phyloP scores from a whole-genome alignment of 352 stramenopile genomes.

The Pythium dissimile region DNA sequence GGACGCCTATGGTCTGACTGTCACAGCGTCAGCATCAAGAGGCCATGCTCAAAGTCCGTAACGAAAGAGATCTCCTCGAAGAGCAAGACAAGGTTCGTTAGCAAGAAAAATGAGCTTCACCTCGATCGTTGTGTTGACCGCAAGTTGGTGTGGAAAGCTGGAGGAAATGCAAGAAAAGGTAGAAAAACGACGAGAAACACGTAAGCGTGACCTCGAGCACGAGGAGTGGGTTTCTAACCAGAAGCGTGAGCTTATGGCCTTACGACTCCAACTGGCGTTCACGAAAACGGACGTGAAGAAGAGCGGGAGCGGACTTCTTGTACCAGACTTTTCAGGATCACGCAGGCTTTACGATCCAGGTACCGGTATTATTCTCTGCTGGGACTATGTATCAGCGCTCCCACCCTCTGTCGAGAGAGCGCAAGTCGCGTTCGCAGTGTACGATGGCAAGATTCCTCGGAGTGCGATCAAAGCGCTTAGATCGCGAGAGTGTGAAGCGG shows the following conservation, averaged over 20 bases:
- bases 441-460: slow-evolving; percentile 22
- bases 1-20: neutral
- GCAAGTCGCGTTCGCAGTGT: slow-evolving; percentile 32
- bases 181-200: slow-evolving; percentile 26
- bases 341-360: slow-evolving; percentile 15
- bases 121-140: neutral
- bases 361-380: slow-evolving; percentile 25
- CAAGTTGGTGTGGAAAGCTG: too few species aligned
- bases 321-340: neutral
- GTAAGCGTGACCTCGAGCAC: slow-evolving; percentile 16
- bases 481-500: slow-evolving; percentile 23
- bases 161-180: slow-evolving; percentile 28
- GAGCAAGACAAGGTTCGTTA: slow-evolving; percentile 29
- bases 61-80: slow-evolving; percentile 34
- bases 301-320: neutral
- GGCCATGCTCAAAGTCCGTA: slow-evolving; percentile 29
- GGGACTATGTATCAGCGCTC: slow-evolving; percentile 26
- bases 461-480: slow-evolving; percentile 24
- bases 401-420: neutral
- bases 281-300: slow-evolving; percentile 14
- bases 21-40: slow-evolving; percentile 25
- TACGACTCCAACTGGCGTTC: slow-evolving; percentile 27
- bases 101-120: neutral
- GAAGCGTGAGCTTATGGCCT: slow-evolving; percentile 30
- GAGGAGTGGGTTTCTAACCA: slow-evolving; percentile 28